Base-by-base conservation (phyloP, 306 rosid genomes). In the Alnus rubra region DNA sequence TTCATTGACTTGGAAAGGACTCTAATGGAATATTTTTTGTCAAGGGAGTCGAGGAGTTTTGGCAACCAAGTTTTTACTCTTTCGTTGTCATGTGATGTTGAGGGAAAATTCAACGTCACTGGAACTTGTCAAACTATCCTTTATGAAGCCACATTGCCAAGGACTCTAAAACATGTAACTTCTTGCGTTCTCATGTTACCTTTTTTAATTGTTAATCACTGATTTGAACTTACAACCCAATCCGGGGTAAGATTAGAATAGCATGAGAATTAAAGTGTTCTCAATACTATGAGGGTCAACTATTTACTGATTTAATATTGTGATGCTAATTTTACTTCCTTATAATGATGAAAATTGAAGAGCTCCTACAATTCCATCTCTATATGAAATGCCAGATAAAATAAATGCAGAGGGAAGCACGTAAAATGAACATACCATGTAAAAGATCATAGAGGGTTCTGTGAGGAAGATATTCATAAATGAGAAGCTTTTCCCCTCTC, bases 401-500 rank as follows among this genome's bases (percentile, higher is more conserved):
- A 18, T 54, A 47, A 79, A 49, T 10, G 42, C 7, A 64, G 48
- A 78, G 30, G 33, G 23, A 33, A 83, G 47, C 54, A 2, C 2
- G 0, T 33, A 48, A 74, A 64, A 42, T 49, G 49, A 79, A 71
- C 94, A 74, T 88, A 96, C 99, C 99, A 79, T 93, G 93, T 74
- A 96, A 85, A 73, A 89, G 91, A 80, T 96, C 98, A 88, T 96
- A 75, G 75, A 96, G 95, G 44, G 83, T 83, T 87, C 89, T 83
- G 37, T 88, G 94, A 76, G 93, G 91, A 39, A 90, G 86, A 84
- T 89, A 88, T 44, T 96, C 99, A 85, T 89, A 90, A 58, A 96
- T 96, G 75, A 96, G 97, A 56, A 96, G 93, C 90, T 93, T 96
- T 87, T 93, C 99, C 76, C 99, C 99, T 90, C 98, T 82, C 85